Base-by-base conservation (phyloP, 129 eudicot species). In the Ambrosia artemisiifolia region DNA sequence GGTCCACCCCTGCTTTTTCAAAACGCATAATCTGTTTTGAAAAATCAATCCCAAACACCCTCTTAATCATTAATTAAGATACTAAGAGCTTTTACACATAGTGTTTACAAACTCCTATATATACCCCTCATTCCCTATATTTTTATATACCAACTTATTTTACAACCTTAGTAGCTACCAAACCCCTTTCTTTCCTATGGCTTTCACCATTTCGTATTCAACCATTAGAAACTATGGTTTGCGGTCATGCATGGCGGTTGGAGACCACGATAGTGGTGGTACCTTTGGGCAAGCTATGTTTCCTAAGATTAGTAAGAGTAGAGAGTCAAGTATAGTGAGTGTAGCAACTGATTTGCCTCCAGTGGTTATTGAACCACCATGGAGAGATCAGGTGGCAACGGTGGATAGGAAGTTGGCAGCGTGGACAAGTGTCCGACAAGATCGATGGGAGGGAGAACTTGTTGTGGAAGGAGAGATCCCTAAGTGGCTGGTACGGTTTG, bases 361-460 rank as follows among this genome's bases (percentile, higher is more conserved):
- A 2, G 53, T 72, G 50, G 78, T 67, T 70, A 56, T 13, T 11
- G 70, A 72, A 55, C 87, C 87, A 6, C 32, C 70, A 9, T 55
- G 69, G 47, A 82, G 67, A 16, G 81, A 30, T 40, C 44, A 40
- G 7, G 75, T 63, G 7, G 74, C 28, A 12, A 78, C 70, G 13
- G 84, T 72, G 16, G 86, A 75, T 46, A 33, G 55, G 36, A 91
- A 86, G 71, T 77, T 87, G 11, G 88, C 80, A 7, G 99, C 97
- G 2, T 95, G 99, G 99, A 88, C 89, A 18, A 95, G 99, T 67
- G 67, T 95, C 34, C 78, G 18, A 46, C 96, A 86, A 50, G 99
- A 95, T 60, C 72, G 91, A 13, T 95, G 99, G 99, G 96, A 94
- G 67, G 99, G 99, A 32, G 96, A 90, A 83, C 96, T 95, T 17